phyloP scores from a whole-genome alignment of 352 stramenopile genomes.

The Pythium scleroteichum region DNA sequence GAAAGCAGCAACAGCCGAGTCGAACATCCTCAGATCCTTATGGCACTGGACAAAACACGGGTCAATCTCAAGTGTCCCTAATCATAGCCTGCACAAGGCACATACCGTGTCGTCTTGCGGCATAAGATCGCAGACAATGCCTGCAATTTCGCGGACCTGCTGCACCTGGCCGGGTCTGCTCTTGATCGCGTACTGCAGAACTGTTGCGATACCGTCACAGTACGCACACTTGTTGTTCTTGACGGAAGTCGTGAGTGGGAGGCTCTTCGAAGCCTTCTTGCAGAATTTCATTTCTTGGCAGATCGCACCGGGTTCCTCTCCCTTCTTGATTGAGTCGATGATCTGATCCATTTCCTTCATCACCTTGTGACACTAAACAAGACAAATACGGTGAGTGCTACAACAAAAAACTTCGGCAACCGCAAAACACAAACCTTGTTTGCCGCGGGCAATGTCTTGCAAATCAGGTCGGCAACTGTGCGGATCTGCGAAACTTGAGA shows the following conservation, averaged over 20 bases:
- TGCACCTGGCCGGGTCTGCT: slow-evolving; percentile 61
- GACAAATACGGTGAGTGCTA: slow-evolving; percentile 15
- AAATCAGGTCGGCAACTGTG: slow-evolving; percentile 64
- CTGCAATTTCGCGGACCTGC: slow-evolving; percentile 59
- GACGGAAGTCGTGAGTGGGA: neutral
- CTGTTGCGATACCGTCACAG: slow-evolving; percentile 63
- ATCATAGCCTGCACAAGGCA: neutral
- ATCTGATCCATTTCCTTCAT: slow-evolving; percentile 61
- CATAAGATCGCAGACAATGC: slow-evolving; percentile 66
- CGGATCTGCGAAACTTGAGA: slow-evolving; percentile 58
- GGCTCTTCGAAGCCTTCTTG: slow-evolving; percentile 1
- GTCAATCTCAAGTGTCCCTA: too few relatives aligned
- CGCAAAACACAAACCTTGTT: slow-evolving; percentile 48
- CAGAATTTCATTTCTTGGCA: slow-evolving; percentile 74
- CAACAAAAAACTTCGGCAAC: neutral
- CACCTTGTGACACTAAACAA: slow-evolving; percentile 58
- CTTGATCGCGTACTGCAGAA: slow-evolving; percentile 57
- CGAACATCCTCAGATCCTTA: slow-evolving; percentile 71
- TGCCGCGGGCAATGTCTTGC: slow-evolving; percentile 47
- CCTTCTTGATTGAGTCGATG: slow-evolving; percentile 66
- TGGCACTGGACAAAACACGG: slow-evolving; percentile 44
- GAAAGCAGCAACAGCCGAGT: slow-evolving; percentile 46
- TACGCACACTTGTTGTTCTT: slow-evolving; percentile 55
- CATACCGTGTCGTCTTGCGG: slow-evolving; percentile 60
- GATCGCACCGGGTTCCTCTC: slow-evolving; percentile 55